Evolutionary conservation across 2,329 filamentous ascomycete genomes (phyloP).

Genomic region (Nectriaceae sp.): DNA sequence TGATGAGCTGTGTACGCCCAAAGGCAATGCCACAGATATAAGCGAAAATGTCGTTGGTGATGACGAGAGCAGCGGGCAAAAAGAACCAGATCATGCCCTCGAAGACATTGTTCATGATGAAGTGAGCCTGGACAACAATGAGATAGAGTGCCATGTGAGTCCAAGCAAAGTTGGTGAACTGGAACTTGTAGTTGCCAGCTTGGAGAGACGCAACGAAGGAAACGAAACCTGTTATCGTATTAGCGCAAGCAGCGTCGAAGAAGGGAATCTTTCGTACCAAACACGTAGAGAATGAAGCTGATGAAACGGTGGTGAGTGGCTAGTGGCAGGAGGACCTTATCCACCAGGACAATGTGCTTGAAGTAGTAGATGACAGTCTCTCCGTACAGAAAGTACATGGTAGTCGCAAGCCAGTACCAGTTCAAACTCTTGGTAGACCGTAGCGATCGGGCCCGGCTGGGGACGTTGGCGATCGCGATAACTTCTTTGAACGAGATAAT

Average conservation of each 20-base stretch:
- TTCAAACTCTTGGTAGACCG: constrained; percentile 95
- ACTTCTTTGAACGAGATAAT: constrained; percentile 99
- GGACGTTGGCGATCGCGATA: constrained; percentile 94
- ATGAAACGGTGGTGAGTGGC: constrained; percentile 98
- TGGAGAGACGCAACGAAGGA: constrained; percentile 96
- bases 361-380: constrained; percentile 99
- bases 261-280: constrained; percentile 63
- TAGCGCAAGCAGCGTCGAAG: constrained; percentile 13
- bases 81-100: constrained; percentile 99
- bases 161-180: constrained; percentile 99
- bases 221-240: constrained; percentile 72
- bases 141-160: constrained; percentile 98
- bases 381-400: constrained; percentile 99
- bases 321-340: constrained; percentile 87
- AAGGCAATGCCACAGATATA: constrained; percentile 98
- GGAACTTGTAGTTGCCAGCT: constrained; percentile 95
- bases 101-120: constrained; percentile 99
- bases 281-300: constrained; percentile 96
- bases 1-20: constrained; percentile 94
- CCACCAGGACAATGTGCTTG: constrained; percentile 96
- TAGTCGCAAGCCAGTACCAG: constrained; percentile 98
- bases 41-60: constrained; percentile 98
- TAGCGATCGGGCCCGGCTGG: constrained; percentile 85
- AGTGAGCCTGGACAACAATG: constrained; percentile 96
- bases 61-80: constrained; percentile 89